Conservation (phyloP, 805 yeast genomes). For the Torulaspora microellipsoides region DNA sequence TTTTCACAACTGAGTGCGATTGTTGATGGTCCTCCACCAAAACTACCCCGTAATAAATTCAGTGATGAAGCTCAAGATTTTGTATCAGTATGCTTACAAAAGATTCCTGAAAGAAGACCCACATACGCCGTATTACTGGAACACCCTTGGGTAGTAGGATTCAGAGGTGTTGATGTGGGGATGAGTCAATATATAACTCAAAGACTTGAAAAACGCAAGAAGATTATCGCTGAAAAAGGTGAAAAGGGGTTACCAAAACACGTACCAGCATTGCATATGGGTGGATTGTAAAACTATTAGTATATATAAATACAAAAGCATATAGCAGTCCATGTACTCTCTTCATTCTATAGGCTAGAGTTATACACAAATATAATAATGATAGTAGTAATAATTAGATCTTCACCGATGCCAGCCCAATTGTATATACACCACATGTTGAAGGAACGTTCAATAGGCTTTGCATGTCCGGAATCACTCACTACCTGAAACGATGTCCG, state of each 20-base stretch:
- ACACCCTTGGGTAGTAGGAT: slow-evolving; percentile 77
- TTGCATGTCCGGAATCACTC: too few species aligned
- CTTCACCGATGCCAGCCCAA: too few species aligned
- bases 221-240: slow-evolving; percentile 27
- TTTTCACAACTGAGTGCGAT: slow-evolving; percentile 93
- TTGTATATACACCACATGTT: too few species aligned
- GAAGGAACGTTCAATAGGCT: too few species aligned
- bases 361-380: too few species aligned
- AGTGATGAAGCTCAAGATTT: slow-evolving; percentile 78
- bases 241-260: slow-evolving; percentile 25
- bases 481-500: too few species aligned
- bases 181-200: slow-evolving; percentile 38
- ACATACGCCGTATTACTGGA: slow-evolving; percentile 66
- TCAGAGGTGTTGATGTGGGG: slow-evolving; percentile 39
- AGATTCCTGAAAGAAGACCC: slow-evolving; percentile 78
- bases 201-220: slow-evolving; percentile 32
- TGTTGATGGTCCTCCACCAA: slow-evolving; percentile 94
- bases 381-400: too few species aligned
- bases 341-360: too few species aligned
- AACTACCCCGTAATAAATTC: slow-evolving; percentile 56
- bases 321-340: too few species aligned
- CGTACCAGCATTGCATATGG: slow-evolving; percentile 37
- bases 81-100: slow-evolving; percentile 70
- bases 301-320: neutral
- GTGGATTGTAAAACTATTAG: slow-evolving; percentile 26